Evolutionary conservation across 75 land plant species (phyloP).

Genomic region (Azolla pinnata): DNA sequence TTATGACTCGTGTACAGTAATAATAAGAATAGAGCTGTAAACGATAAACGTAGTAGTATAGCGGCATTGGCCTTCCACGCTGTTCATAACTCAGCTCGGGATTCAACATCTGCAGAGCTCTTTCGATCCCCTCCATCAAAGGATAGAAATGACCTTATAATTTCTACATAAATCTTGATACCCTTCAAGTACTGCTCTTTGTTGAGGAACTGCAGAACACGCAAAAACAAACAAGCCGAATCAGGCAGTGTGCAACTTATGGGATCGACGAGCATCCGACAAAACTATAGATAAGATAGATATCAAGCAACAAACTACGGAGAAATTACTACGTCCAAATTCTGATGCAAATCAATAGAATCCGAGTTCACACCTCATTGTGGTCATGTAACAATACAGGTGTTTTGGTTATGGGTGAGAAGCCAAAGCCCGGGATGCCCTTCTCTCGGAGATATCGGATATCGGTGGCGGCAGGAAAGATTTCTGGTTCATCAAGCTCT

Average conservation of each 20-base stretch:
- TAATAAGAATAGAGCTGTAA: too few relatives aligned
- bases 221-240: conserved; percentile 2
- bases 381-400: conserved; percentile 89
- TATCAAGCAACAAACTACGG: not conserved
- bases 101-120: conserved; percentile 2
- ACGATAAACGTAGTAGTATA: too few relatives aligned
- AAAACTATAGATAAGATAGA: not conserved
- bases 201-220: conserved; percentile 59
- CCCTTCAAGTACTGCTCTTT: conserved; percentile 82
- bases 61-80: too few relatives aligned
- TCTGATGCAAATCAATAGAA: not conserved
- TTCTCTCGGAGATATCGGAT: conserved; percentile 50
- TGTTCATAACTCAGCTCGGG: conserved; percentile 38
- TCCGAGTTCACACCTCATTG: conserved; percentile 56
- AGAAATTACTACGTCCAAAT: not conserved
- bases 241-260: too few relatives aligned
- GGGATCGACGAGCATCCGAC: not conserved
- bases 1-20: too few relatives aligned
- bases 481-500: conserved; percentile 67
- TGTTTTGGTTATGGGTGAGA: conserved; percentile 94
- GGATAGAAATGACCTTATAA: conserved; percentile 64
- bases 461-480: conserved; percentile 91
- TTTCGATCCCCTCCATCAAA: conserved; percentile 13
- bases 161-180: conserved; percentile 61
- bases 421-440: conserved; percentile 89